These are phyloP conservation scores for Limnomonas spitsbergensis DNA, from an alignment of 139 green algal genomes.

Conservation along the genomic window DNA sequence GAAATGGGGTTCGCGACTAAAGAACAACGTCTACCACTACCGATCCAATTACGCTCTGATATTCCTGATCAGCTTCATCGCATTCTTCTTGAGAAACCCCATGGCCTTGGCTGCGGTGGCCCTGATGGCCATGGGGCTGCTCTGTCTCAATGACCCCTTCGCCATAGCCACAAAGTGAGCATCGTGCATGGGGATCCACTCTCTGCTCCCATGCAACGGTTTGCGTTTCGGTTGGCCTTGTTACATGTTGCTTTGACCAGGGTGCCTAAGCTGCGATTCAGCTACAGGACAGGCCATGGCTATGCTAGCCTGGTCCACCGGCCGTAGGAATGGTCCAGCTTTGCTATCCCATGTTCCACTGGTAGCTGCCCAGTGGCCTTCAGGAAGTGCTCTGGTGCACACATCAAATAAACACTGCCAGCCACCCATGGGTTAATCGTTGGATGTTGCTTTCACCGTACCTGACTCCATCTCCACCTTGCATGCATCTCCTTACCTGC, in stretches of 20 bases:
- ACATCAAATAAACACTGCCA: not conserved
- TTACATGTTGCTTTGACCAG: too few relatives aligned
- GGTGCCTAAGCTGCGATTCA: not conserved
- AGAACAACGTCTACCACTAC: constrained; percentile 54
- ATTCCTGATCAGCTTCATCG: constrained; percentile 21
- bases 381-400: not conserved
- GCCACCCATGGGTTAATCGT: not conserved
- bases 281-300: not conserved
- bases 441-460: not conserved
- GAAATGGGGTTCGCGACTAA: constrained; percentile 22
- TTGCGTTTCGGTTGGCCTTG: too few relatives aligned
- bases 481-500: not conserved
- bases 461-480: not conserved
- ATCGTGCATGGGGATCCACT: too few relatives aligned
- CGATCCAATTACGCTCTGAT: constrained; percentile 44
- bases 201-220: too few relatives aligned
- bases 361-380: not conserved
- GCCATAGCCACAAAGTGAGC: constrained; percentile 39
- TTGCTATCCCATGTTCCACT: not conserved
- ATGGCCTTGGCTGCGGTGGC: constrained; percentile 21
- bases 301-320: too few relatives aligned
- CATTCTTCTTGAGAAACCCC: constrained; percentile 33
- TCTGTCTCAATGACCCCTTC: constrained; percentile 49
- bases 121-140: not conserved
- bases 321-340: not conserved